Base-by-base conservation (phyloP, 2,329 filamentous ascomycete genomes). In the Aspergillus felis region DNA sequence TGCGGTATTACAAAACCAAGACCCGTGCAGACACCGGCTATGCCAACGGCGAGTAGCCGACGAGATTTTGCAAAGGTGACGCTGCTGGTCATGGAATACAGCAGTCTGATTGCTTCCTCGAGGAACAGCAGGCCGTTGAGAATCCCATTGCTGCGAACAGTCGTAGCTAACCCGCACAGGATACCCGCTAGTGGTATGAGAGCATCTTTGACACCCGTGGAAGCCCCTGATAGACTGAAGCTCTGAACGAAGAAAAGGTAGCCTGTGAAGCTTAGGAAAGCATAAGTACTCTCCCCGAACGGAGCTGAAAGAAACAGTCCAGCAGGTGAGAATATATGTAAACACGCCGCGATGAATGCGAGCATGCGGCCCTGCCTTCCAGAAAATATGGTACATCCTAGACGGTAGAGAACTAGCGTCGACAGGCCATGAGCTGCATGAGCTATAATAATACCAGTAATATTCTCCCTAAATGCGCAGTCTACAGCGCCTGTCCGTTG, bases 301-400 rank as follows among this genome's bases (percentile, higher is more conserved):
- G 54, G 57, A 24, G 57, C 53, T 4, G 57, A 58, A 24, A 58
- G 44, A 14, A 58, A 58, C 5, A 56, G 25, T 7, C 57, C 57
- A 4, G 50, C 57, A 38, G 57, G 57, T 4, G 57, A 58, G n/a
- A 53, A 28, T 3, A 56, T 47, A 22, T 56, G 54, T 20, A 58
- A 42, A 24, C 50, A 56, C 25, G 57, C 50, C 12, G 57, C 50
- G 46, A 58, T 46, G 47, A 58, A 56, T 8, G 57, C 53, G 10
- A 58, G 44, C 25, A 27, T 56, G 54, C 54, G 50, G 14, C 28
- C 46, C 32, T 35, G 14, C 14, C 32, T 17, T 35, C 32, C 32
- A 12, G 32, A 14, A 35, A 35, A 35, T 6, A 35, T 17, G 32
- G 32, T 12, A 6, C 32, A 17, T 14, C 32, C 32, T 17, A 58